phyloP scores from a whole-genome alignment of 768 basidiomycete genomes.

The Amyloporia xantha region DNA sequence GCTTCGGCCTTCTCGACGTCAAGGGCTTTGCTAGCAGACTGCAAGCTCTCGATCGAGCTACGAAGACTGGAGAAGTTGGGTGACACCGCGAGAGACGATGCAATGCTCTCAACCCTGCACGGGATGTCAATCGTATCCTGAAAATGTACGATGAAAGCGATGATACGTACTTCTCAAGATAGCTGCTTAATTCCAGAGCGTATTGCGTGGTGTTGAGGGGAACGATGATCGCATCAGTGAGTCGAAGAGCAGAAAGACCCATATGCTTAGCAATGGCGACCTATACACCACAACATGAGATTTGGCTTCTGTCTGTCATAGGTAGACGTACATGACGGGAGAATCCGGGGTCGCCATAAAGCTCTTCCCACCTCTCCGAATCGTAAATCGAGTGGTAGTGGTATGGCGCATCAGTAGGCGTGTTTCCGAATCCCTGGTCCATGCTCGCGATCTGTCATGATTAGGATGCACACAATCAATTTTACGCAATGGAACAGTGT shows the following conservation, averaged over 20 bases:
- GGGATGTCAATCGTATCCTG: background rate
- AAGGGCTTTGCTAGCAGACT: conserved; percentile 16
- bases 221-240: conserved; percentile 47
- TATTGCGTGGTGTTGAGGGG: conserved; percentile 71
- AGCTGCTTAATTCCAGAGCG: conserved; percentile 45
- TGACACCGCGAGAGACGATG: conserved; percentile 7
- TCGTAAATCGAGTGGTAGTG: conserved; percentile 62
- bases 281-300: conserved; percentile 18
- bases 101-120: conserved; percentile 17
- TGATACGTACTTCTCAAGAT: conserved; percentile 33
- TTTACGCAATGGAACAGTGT: conserved; percentile 13
- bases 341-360: conserved; percentile 59
- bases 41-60: conserved; percentile 17
- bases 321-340: conserved; percentile 41
- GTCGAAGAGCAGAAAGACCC: conserved; percentile 45
- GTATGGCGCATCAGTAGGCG: conserved; percentile 40
- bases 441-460: conserved; percentile 27
- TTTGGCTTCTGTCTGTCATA: too few species aligned
- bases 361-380: conserved; percentile 50
- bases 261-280: conserved; percentile 51
- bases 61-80: conserved; percentile 20
- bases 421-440: conserved; percentile 30
- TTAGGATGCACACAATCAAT: conserved; percentile 24
- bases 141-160: background rate
- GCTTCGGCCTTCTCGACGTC: conserved; percentile 23